Evolutionary conservation across 768 basidiomycete species (phyloP).

Genomic region (Kwoniella heveanensis): DNA sequence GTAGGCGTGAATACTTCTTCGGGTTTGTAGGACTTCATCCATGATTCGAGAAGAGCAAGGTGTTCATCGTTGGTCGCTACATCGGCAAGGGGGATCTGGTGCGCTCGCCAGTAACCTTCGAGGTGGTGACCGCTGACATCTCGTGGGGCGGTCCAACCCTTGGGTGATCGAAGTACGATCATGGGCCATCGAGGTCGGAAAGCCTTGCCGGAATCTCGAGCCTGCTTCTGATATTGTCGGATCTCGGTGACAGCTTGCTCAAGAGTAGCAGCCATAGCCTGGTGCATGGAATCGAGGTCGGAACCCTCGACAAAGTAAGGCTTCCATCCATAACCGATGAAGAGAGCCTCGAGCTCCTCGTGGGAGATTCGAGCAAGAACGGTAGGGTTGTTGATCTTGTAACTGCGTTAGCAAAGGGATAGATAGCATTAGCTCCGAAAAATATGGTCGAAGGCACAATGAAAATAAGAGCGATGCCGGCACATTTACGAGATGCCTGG

Average conservation of each 20-base stretch:
- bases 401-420: slow-evolving; percentile 19
- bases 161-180: slow-evolving; percentile 51
- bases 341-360: slow-evolving; percentile 45
- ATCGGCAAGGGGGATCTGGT: slow-evolving; percentile 86
- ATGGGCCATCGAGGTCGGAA: slow-evolving; percentile 55
- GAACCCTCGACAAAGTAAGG: slow-evolving; percentile 53
- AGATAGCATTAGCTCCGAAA: not conserved
- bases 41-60: slow-evolving; percentile 66
- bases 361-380: slow-evolving; percentile 51
- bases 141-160: slow-evolving; percentile 71
- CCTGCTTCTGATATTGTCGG: slow-evolving; percentile 45
- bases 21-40: slow-evolving; percentile 74
- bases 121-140: slow-evolving; percentile 68
- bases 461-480: slow-evolving; percentile 1
- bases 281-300: slow-evolving; percentile 48
- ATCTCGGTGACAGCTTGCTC: slow-evolving; percentile 46
- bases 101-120: slow-evolving; percentile 79
- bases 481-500: not conserved
- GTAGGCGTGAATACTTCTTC: slow-evolving; percentile 66
- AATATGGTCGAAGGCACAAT: not conserved
- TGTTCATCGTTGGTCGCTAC: slow-evolving; percentile 69
- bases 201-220: slow-evolving; percentile 40
- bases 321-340: slow-evolving; percentile 50
- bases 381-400: slow-evolving; percentile 52
- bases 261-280: slow-evolving; percentile 51